Evolutionary conservation across 768 basidiomycete genomes (phyloP).

Genomic region (Amanita pseudoporphyria): DNA sequence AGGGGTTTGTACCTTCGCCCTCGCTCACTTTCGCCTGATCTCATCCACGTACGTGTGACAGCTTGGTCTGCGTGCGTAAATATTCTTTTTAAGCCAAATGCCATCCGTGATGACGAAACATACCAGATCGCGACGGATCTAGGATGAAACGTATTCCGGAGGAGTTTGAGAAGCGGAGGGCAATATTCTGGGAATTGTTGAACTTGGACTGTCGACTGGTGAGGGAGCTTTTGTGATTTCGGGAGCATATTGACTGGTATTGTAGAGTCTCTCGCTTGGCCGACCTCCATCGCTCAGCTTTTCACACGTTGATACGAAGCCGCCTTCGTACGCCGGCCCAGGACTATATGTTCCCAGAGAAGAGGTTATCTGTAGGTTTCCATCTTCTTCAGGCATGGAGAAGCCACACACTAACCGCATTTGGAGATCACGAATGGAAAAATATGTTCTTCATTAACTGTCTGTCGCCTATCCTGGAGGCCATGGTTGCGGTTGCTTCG

Average conservation of each 20-base stretch:
- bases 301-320: conserved; percentile 54
- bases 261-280: conserved; percentile 58
- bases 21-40: background rate
- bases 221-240: conserved; percentile 4
- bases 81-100: conserved; percentile 9
- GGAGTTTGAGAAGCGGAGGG: conserved; percentile 58
- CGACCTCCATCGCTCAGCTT: conserved; percentile 62
- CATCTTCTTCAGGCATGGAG: background rate
- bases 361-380: conserved; percentile 40
- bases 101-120: conserved; percentile 10
- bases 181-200: conserved; percentile 68
- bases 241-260: background rate
- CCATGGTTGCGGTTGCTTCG: conserved; percentile 42
- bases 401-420: background rate
- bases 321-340: conserved; percentile 38
- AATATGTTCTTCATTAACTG: conserved; percentile 55
- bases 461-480: conserved; percentile 52
- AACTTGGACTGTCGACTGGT: conserved; percentile 66
- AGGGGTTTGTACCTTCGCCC: conserved; percentile 36
- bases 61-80: conserved; percentile 58
- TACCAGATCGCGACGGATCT: conserved; percentile 60
- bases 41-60: conserved; percentile 16
- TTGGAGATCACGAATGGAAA: conserved; percentile 62
- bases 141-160: conserved; percentile 60
- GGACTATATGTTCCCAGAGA: conserved; percentile 38